Evolutionary conservation across 345 rosid genomes (phyloP), one percentile per base, ranked within the genome.

Genomic region (Brassica carinata): DNA sequence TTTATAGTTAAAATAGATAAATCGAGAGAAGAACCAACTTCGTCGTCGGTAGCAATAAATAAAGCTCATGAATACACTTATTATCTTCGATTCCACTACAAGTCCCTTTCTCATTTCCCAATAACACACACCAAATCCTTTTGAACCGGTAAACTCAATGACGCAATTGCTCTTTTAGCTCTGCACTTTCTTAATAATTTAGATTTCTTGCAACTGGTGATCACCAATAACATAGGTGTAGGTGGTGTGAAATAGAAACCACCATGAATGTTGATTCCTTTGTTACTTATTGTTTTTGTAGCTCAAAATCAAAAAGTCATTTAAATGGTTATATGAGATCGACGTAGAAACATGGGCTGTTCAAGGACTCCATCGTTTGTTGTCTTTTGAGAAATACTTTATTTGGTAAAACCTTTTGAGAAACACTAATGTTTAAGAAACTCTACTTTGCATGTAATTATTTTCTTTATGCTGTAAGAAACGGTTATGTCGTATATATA

Each of bases 11-110:
- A 4, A 61, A 51, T 18, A 31, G 9, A 31, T 9, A 76, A 30
- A 43, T 6, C 6, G 15, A 78, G 67, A 26, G 3, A 64, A 64
- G 58, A 72, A 55, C 27, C 62, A 72, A 73, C 73, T 72, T 67
- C 29, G 30, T 11, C 69, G 73, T 79, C 74, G 73, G 78, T 79
- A 79, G 69, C 78, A 67, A 73, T 79, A 73, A 67, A 73, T 79
- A 73, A 71, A 79, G 61, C 30, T 68, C 78, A 73, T 69, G 78
- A 80, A 51, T 61, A 34, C 8, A 10, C 14, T 43, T 10, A 43
- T 62, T 0, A 81, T 71, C 8, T 68, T 64, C 51, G 72, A 76
- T 80, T 80, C 68, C 70, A 67, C 72, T 75, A 64, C 72, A 74
- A 63, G 83, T 75, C 76, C 76, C 45, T 75, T 80, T 80, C 72